Conservation (phyloP, 305 asterid genomes). For the Fraxinus platypoda region DNA sequence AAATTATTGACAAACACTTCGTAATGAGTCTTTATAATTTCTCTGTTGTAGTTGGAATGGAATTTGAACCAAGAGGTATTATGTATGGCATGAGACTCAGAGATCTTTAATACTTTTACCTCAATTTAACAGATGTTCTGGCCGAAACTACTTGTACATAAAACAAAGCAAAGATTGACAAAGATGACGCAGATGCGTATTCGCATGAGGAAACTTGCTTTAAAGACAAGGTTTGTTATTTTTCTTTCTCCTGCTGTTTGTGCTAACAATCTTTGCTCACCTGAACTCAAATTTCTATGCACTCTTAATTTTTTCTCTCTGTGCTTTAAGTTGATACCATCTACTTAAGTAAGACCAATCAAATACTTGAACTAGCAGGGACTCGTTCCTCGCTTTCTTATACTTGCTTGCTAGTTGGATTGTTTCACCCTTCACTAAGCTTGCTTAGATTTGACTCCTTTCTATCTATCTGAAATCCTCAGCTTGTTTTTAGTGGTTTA, state of each 20-base stretch:
- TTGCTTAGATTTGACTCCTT: no score
- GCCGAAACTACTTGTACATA: constrained; percentile 86
- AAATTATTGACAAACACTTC: constrained; percentile 83
- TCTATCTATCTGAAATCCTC: no score
- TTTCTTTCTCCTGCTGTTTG: not conserved
- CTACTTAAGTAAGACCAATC: no score
- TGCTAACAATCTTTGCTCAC: not conserved
- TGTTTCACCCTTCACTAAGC: no score
- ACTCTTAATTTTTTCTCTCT: not conserved
- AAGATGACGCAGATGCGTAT: constrained; percentile 95
- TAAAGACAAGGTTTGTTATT: constrained; percentile 69
- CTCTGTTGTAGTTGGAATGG: not conserved
- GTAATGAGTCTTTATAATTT: constrained; percentile 35
- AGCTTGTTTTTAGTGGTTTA: no score
- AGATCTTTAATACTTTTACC: not conserved
- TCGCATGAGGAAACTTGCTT: constrained; percentile 90
- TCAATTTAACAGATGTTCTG: constrained; percentile 56
- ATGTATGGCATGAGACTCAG: constrained; percentile 11
- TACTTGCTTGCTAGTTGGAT: no score
- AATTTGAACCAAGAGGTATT: not conserved
- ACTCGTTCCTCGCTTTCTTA: no score
- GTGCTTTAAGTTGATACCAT: not conserved
- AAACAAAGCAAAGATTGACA: constrained; percentile 78
- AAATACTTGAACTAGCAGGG: no score
- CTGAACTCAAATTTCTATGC: not conserved